Base-by-base conservation (phyloP, 805 yeast species). In the Wickerhamiella lipophila region DNA sequence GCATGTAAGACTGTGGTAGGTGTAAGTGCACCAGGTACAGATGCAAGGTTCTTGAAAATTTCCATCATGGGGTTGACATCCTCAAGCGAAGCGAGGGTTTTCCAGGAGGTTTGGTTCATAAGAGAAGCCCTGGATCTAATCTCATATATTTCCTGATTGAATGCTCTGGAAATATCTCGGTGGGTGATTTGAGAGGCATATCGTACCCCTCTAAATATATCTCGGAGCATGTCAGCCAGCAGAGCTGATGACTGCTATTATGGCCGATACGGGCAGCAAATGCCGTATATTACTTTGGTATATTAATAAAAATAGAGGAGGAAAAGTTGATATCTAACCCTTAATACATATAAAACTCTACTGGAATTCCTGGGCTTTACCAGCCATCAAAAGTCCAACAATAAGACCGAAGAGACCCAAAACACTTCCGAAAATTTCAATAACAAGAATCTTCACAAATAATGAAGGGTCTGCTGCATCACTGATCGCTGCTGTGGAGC, bases 401-500 rank as follows among this genome's bases (percentile, higher is more conserved):
- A 92, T 92, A 58, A 92, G 79, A n/a, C 97, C 98, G 64, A 92
- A 83, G 57, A 92, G 77, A 42, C 98, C 98, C 64, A 92, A 73
- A 32, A 92, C 95, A 19, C 95, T 83, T 30, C 98, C 98, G 62
- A 92, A 92, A 72, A 92, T 92, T 73, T 92, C 98, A 59, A 92
- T 82, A 54, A 92, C 98, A 61, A 92, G 77, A 52, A 92, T 92
- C 69, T 92, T 92, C 54, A 92, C 98, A 60, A 92, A 92, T 56
- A 92, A 72, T 3, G 95, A 76, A 21, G 96, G 79, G 69, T 92
- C 96, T 9, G 98, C 96, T 26, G 98, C 98, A 68, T 92, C 98
- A 40, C 94, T 78, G 53, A 92, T 77, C 36, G 98, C 98, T 30
- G 97, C 98, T n/a, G 96, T 92, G 22, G 97, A 81, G 44, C 98